Base-by-base conservation (phyloP, 345 rosid species). In the Clausena lansium region DNA sequence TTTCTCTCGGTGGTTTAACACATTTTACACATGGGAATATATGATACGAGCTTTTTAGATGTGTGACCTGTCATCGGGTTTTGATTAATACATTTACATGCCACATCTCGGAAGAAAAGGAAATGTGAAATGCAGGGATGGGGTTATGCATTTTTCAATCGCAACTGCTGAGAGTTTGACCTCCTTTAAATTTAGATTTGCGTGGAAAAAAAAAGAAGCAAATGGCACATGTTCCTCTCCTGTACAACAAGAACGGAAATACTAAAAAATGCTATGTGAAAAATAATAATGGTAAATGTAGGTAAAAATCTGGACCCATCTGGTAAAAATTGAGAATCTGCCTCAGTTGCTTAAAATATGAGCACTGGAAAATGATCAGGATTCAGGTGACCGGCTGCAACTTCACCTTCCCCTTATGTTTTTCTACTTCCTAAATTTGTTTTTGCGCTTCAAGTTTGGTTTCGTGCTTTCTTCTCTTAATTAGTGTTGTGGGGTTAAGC, bases 381-480 rank as follows among this genome's bases (percentile, higher is more conserved):
- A 22, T 68, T 72, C 75, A 60, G 33, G 70, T 71, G 67, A 36
- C 67, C 52, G 67, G 85, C 67, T 55, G 41, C 7, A 1, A 39
- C 20, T 64, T n/a, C 22, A 58, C 45, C 9, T 30, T 22, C 24
- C n/a, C 39, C 6, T 45, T 19, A 7, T 61, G 11, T 61, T 5
- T 25, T 27, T 27, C 22, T 30, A 28, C 67, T 7, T 14, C 3
- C 39, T 10, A 32, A 27, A 4, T 5, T 28, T 6, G 41, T 62
- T 2, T 28, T 10, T 28, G 27, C 2, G 6, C 60, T 11, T 55
- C 30, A 36, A 22, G 72, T 25, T 24, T 1, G 5, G 52, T 22
- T 28, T 52, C 60, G 50, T 30, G 50, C 11, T 11, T 47, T 36
- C 11, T 6, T 32, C 6, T 28, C 45, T 20, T 50, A 30, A 22